A percentile compares a stretch with the other conserved stretches of the same genome.
These are phyloP conservation scores for Aspergillus ochraceoroseus DNA, from an alignment of 2,329 filamentous ascomycete genomes.

Conservation along the genomic window DNA sequence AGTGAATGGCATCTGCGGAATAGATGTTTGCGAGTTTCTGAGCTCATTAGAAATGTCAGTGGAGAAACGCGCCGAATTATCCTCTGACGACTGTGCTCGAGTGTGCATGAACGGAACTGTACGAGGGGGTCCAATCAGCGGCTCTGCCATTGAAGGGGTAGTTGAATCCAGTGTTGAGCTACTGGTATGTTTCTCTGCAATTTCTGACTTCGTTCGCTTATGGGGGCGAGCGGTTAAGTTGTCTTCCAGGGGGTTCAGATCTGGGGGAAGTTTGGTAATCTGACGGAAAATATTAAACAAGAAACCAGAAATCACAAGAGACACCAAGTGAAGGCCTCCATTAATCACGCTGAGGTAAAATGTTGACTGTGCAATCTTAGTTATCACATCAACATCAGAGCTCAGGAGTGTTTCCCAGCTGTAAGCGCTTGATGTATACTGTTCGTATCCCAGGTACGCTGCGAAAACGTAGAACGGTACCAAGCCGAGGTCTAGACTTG, in stretches of 20 bases:
- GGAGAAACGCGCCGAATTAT: conserved; percentile 49
- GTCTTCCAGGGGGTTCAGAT: conserved; percentile 90
- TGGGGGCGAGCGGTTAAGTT: conserved; percentile 70
- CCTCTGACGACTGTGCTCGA: conserved; percentile 58
- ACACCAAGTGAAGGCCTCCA: conserved; percentile 65
- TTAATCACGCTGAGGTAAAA: conserved; percentile 64
- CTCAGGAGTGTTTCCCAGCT: conserved; percentile 65
- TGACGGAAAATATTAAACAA: conserved; percentile 73
- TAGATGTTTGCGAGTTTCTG: conserved; percentile 47
- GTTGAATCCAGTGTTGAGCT: conserved; percentile 45
- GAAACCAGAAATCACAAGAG: conserved; percentile 67
- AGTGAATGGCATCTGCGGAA: conserved; percentile 31
- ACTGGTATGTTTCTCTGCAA: conserved; percentile 59
- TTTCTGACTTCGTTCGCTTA: conserved; percentile 66
- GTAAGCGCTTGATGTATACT: conserved; percentile 44
- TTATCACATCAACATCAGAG: conserved; percentile 49
- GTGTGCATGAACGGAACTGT: conserved; percentile 78
- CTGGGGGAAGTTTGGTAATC: conserved; percentile 76
- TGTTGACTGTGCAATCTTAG: conserved; percentile 59
- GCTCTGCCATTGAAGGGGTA: conserved; percentile 39
- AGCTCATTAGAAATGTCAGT: conserved; percentile 47
- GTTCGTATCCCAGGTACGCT: conserved; percentile 50
- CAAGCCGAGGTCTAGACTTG: conserved; percentile 64
- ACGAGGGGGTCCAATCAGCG: conserved; percentile 41
- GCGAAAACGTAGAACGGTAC: conserved; percentile 61